These are phyloP conservation scores for Anethum foeniculum DNA, from an alignment of 140 eudicot species.

Conservation along the genomic window DNA sequence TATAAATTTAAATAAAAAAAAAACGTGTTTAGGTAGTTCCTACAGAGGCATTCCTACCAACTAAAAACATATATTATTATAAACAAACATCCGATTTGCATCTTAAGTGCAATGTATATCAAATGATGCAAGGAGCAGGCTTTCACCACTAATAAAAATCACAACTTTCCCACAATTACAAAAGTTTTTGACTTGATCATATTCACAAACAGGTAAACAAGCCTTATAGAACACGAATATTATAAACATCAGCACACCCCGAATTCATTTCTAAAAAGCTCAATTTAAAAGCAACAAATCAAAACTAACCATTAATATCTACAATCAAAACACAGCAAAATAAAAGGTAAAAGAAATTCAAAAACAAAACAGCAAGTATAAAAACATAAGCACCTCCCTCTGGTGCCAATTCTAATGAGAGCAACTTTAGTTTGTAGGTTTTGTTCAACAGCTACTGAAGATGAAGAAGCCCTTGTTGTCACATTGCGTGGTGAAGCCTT, in stretches of 20 bases:
- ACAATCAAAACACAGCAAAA: neutral
- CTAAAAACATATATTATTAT: neutral
- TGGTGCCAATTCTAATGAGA: conserved; percentile 63
- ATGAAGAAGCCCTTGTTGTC: neutral
- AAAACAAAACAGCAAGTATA: neutral
- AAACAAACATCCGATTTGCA: neutral
- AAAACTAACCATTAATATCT: neutral
- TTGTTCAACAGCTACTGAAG: conserved; percentile 59
- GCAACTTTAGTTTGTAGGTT: conserved; percentile 52
- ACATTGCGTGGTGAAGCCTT: neutral
- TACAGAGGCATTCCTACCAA: neutral
- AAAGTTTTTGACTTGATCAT: neutral
- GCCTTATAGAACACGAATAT: neutral
- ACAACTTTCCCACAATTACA: neutral
- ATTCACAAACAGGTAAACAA: neutral
- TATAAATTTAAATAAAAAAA: neutral
- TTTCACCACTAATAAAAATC: neutral
- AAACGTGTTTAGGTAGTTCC: neutral
- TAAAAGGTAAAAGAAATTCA: neutral
- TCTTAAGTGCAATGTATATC: too few species aligned
- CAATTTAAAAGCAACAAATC: neutral
- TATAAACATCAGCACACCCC: neutral
- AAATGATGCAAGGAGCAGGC: neutral
- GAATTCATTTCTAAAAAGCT: neutral
- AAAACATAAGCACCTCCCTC: conserved; percentile 56